Evolutionary conservation across 306 rosid species (phyloP), one percentile per base, ranked within the genome.

Genomic region (Begonia fuchsioides): DNA sequence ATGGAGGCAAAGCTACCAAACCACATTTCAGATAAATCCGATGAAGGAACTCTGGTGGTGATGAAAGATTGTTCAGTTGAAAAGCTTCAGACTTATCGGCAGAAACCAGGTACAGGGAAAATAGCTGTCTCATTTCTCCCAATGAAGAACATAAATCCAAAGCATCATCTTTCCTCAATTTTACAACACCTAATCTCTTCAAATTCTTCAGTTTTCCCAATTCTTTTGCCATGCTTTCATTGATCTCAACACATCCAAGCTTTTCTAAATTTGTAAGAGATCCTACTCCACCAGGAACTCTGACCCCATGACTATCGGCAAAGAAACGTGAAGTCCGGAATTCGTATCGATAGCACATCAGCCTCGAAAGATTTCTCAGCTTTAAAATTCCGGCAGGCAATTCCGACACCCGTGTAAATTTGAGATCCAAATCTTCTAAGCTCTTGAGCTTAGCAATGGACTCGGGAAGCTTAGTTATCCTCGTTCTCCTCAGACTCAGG

Each of bases 341-440:
- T 0, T 0, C 1, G 50, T 11, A 46, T 2, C 19, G 50, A 9
- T n/a, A 13, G 10, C 15, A 13, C 9, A 1, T 0, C 19, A 46
- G 50, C 50, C 50, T 46, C 11, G 3, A 9, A 46, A 46, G 50
- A 46, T 46, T 46, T 12, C 15, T 46, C 2, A 46, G 50, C 50
- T 46, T 46, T n/a, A 46, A 46, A 12, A 58, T 35, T 47, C 35
- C 58, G 11, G 8, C 41, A 15, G 60, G 64, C 53, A 58, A 3
- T 14, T 38, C 16, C 15, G 8, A 15, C n/a, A 64, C 59, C 0
- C 38, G 6, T 46, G 70, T 10, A 3, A 11, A 4, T 14, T 35
- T 47, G 13, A 65, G 47, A 49, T 65, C 63, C 20, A 65, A 11
- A 1, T 59, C 58, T 15, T 65, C 56, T 1, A 65, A 14, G 32